Base-by-base conservation (phyloP, 2,329 filamentous ascomycete genomes). In the Drechslerella dactyloides region DNA sequence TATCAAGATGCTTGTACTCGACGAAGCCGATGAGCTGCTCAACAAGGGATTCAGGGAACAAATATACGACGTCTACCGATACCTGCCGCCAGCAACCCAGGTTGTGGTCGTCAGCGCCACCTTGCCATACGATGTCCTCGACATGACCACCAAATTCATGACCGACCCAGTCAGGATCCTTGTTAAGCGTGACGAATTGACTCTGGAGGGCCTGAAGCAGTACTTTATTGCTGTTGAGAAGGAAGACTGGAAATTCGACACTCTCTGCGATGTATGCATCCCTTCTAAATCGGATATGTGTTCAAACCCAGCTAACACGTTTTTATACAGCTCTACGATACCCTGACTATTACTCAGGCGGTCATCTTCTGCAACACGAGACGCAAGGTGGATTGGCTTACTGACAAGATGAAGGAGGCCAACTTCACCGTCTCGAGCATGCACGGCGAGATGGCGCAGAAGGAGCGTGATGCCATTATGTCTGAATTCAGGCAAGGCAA, bases 61-160 rank as follows among this genome's bases (percentile, higher is more conserved):
- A 79, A 99, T 99, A 80, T 97, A 97, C 86, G 93, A 97, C 76
- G 93, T 99, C 56, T 97, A 97, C 83, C 91, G 93, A 78, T 96
- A 97, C 78, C 88, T 99, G 0, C 94, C 94, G 15, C 94, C 93
- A 24, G 92, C 93, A 3, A 99, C 94, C 0, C 94, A 99, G 81
- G 94, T 97, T n/a, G 94, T 97, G 1, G 91, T 99, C 27, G 91
- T 99, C 76, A 96, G 91, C 60, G 94, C 94, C 74, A 99, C 94
- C 2, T 88, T 99, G 35, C 94, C 94, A 51, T 96, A 97, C 84
- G 94, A 99, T 79, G 94, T 99, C 19, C 86, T 99, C 59, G 93
- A 97, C 81, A 96, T 99, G 90, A 99, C 94, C 33, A 97, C 93
- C 76, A 97, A 97, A 81, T 99, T 99, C 85, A 99, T 99, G 94